Evolutionary conservation across 176 grass and related monocot species (phyloP).

Genomic region (Phyllostachys edulis): DNA sequence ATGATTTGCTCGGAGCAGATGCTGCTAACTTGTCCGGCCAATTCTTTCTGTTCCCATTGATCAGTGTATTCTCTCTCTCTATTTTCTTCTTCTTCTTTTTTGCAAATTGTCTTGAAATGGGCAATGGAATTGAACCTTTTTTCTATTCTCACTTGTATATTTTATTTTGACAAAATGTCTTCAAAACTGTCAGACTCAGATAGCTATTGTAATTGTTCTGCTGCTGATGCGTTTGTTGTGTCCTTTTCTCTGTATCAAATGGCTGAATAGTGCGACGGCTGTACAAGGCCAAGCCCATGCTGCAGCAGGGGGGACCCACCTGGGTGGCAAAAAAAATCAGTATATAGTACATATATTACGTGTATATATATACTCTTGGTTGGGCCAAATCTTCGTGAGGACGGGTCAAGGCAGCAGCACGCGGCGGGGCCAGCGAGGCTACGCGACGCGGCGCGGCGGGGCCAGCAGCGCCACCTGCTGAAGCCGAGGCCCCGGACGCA

Average conservation of each 20-base stretch:
- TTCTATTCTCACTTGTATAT: not conserved
- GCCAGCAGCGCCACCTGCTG: slow-evolving; percentile 15
- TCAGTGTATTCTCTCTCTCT: not conserved
- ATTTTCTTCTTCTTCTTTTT: too few relatives aligned
- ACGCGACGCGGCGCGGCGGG: slow-evolving; percentile 27
- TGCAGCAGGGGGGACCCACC: too few relatives aligned
- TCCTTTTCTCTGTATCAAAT: not conserved
- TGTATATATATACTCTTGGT: too few relatives aligned
- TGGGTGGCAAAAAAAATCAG: too few relatives aligned
- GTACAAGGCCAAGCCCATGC: not conserved
- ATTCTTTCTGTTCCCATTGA: slow-evolving; percentile 9
- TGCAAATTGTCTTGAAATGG: not conserved
- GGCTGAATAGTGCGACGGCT: not conserved
- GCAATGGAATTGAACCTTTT: not conserved
- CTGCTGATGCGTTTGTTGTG: not conserved
- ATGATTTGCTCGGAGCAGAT: slow-evolving; percentile 21
- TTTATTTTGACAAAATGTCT: not conserved
- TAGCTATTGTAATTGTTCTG: not conserved
- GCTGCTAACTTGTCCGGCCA: not conserved
- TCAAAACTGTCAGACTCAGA: not conserved
- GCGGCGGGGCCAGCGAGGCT: not conserved
- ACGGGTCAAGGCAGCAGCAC: not conserved
- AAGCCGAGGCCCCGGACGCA: slow-evolving; percentile 49
- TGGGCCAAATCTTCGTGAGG: not conserved
- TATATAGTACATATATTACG: too few relatives aligned